A percentile compares a stretch with the other conserved stretches of the same genome.
Conservation (phyloP, 306 rosid genomes). For the Malus sieversii region DNA sequence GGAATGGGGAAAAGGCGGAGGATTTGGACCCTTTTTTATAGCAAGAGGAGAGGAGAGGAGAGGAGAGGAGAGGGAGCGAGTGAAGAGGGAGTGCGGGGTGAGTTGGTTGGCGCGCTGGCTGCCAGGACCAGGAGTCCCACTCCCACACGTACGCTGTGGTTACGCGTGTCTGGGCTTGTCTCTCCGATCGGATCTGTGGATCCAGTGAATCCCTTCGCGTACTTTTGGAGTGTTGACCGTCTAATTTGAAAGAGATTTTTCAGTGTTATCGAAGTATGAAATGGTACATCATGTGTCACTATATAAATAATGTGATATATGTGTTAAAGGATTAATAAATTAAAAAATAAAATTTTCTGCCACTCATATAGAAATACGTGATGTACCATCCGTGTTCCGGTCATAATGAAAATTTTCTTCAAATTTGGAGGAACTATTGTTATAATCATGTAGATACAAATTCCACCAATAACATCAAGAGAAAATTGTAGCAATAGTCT, state of each 20-base stretch:
- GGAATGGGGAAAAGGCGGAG: neutral
- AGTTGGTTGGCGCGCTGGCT: neutral
- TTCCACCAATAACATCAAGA: too few relatives aligned
- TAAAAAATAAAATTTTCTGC: too few relatives aligned
- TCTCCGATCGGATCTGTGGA: neutral
- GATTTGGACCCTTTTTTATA: neutral
- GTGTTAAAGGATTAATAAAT: too few relatives aligned
- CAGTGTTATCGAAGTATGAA: accelerated
- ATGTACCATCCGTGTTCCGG: accelerated
- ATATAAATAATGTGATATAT: too few relatives aligned
- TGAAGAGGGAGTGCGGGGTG: neutral
- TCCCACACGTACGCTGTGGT: neutral
- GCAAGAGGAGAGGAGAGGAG: neutral
- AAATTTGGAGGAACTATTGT: too few relatives aligned
- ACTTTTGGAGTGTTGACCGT: too few relatives aligned
- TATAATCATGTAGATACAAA: too few relatives aligned
- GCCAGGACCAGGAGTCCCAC: neutral
- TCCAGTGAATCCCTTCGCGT: neutral
- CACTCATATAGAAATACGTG: too few relatives aligned
- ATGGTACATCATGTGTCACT: accelerated
- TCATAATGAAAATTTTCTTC: too few relatives aligned
- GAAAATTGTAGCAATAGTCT: too few relatives aligned
- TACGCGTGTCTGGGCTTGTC: neutral
- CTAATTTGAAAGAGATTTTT: too few relatives aligned
- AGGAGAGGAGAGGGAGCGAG: neutral